Evolutionary conservation across 495 filamentous ascomycete genomes (phyloP).

Genomic region (Hypoxylon cercidicola): DNA sequence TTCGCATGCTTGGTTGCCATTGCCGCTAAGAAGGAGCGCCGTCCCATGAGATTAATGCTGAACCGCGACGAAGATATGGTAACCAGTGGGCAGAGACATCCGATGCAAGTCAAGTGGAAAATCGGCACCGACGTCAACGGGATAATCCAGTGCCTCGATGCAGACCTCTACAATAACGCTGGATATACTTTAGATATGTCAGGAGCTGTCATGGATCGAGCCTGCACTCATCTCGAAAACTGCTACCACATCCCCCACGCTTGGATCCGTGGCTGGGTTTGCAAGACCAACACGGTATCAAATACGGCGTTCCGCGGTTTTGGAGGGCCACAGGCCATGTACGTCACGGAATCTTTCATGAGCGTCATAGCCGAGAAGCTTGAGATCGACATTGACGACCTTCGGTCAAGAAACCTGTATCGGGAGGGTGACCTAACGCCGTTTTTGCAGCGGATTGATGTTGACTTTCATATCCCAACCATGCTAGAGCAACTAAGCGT

Average conservation of each 20-base stretch:
- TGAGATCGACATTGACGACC: slow-evolving; percentile 73
- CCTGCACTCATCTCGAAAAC: slow-evolving; percentile 78
- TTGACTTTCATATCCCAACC: slow-evolving; percentile 80
- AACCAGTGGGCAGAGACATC: slow-evolving; percentile 84
- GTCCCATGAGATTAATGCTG: slow-evolving; percentile 86
- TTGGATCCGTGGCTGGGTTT: slow-evolving; percentile 79
- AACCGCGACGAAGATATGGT: slow-evolving; percentile 89
- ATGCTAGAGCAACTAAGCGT: slow-evolving; percentile 81
- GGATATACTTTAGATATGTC: slow-evolving; percentile 87
- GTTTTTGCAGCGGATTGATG: slow-evolving; percentile 81
- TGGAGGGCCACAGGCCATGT: slow-evolving; percentile 87
- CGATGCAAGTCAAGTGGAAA: slow-evolving; percentile 83
- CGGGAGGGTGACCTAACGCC: slow-evolving; percentile 76
- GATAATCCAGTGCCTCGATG: slow-evolving; percentile 82
- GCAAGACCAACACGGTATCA: slow-evolving; percentile 86
- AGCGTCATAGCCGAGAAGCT: slow-evolving; percentile 79
- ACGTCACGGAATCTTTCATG: slow-evolving; percentile 81
- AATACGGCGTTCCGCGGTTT: slow-evolving; percentile 92
- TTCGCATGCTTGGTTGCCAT: slow-evolving; percentile 78
- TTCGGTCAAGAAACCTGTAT: slow-evolving; percentile 84
- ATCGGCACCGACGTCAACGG: slow-evolving; percentile 83
- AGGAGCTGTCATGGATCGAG: slow-evolving; percentile 78
- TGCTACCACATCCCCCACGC: slow-evolving; percentile 83
- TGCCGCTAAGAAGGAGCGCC: slow-evolving; percentile 76
- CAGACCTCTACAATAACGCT: slow-evolving; percentile 82